phyloP scores from a whole-genome alignment of 2,329 filamentous ascomycete genomes.

The Neospermospora avenae region DNA sequence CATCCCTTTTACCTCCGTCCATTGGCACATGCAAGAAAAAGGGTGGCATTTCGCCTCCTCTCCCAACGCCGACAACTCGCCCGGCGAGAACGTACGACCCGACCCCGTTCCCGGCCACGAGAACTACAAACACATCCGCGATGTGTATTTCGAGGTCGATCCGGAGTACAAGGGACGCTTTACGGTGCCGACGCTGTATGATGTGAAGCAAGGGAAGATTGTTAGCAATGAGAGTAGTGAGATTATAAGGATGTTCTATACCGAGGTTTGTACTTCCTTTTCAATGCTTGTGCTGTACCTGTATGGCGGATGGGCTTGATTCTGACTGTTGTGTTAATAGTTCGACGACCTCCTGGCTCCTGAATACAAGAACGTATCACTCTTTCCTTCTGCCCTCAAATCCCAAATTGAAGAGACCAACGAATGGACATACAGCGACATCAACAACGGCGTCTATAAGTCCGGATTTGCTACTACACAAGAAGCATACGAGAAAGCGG shows the following conservation, averaged over 20 bases:
- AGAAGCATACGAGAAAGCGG: slow-evolving; percentile 75
- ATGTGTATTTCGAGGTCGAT: slow-evolving; percentile 65
- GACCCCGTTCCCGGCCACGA: slow-evolving; percentile 59
- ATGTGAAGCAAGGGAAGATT: slow-evolving; percentile 62
- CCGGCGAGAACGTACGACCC: slow-evolving; percentile 61
- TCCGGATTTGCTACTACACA: slow-evolving; percentile 83
- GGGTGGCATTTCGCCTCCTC: slow-evolving; percentile 65
- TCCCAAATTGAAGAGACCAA: slow-evolving; percentile 70
- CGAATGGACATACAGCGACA: slow-evolving; percentile 73
- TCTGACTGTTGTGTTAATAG: slow-evolving; percentile 47
- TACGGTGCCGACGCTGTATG: slow-evolving; percentile 67
- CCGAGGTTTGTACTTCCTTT: slow-evolving; percentile 56
- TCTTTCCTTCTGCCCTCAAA: slow-evolving; percentile 65
- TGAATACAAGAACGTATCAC: slow-evolving; percentile 56
- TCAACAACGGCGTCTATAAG: slow-evolving; percentile 72
- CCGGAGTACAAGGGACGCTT: slow-evolving; percentile 65
- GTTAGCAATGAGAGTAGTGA: slow-evolving; percentile 83
- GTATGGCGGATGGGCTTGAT: no score
- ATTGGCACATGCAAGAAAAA: slow-evolving; percentile 64
- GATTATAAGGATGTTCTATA: slow-evolving; percentile 81
- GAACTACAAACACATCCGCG: slow-evolving; percentile 61
- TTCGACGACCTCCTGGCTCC: slow-evolving; percentile 70
- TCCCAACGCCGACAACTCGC: slow-evolving; percentile 51
- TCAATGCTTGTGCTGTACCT: no score
- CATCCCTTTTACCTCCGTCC: slow-evolving; percentile 48